A percentile compares a stretch with the other conserved stretches of the same genome.
phyloP scores from a whole-genome alignment of 1,284 basidiomycete species.

The Pseudozyma sp. region DNA sequence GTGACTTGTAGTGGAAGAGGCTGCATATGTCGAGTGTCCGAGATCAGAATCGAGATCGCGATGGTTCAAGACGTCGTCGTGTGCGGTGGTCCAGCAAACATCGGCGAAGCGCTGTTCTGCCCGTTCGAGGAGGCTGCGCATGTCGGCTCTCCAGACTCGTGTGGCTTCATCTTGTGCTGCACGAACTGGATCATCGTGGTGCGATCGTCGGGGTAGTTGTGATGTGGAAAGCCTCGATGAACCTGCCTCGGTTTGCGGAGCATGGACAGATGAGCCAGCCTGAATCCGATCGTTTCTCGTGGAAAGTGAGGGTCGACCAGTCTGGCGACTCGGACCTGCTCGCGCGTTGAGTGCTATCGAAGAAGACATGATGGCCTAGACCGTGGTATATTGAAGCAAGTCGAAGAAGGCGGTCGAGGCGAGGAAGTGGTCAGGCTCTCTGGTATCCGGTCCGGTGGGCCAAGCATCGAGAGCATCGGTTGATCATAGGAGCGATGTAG shows the following conservation, averaged over 20 bases:
- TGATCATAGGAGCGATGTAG: no score
- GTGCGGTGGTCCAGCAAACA: slow-evolving; percentile 54
- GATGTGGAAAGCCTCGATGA: slow-evolving; percentile 9
- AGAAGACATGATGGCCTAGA: no score
- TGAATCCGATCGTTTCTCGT: neutral
- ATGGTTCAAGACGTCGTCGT: slow-evolving; percentile 8
- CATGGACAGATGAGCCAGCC: neutral
- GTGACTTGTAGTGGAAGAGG: neutral
- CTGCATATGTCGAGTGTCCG: slow-evolving; percentile 3
- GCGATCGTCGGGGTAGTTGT: neutral
- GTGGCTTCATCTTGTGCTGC: slow-evolving; percentile 49
- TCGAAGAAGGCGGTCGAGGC: no score
- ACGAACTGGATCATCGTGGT: slow-evolving; percentile 28
- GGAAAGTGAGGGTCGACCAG: neutral
- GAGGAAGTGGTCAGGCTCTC: no score
- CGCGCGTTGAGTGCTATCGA: no score
- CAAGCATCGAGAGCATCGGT: no score
- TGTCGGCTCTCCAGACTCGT: slow-evolving; percentile 50
- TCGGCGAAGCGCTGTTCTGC: slow-evolving; percentile 59
- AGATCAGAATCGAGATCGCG: slow-evolving; percentile 18
- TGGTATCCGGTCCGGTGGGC: no score
- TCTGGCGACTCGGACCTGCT: no score
- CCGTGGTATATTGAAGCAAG: no score
- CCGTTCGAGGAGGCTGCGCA: slow-evolving; percentile 43
- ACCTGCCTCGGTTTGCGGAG: slow-evolving; percentile 1